A percentile compares a stretch with the other conserved stretches of the same genome.
Conservation (phyloP, 1,139 yeast genomes). For the Geotrichum restrictum region DNA sequence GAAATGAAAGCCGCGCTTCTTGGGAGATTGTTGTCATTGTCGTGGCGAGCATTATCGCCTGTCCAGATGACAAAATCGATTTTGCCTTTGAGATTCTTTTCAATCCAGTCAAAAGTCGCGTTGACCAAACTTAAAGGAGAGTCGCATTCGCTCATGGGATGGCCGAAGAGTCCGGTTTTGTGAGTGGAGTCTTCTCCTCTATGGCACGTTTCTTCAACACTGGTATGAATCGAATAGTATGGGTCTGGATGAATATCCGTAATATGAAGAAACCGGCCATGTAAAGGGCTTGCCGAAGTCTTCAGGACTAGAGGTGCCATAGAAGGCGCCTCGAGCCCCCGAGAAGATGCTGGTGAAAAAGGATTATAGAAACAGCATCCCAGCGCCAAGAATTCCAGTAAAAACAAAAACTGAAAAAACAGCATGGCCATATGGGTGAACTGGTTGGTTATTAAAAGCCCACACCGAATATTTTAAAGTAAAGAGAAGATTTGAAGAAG, state of each 20-base stretch:
- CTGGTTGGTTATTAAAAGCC: too few relatives aligned
- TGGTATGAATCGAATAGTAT: conserved; percentile 53
- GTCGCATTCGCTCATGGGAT: conserved; percentile 40
- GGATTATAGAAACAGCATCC: background rate
- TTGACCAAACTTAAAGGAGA: conserved; percentile 63
- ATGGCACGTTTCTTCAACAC: conserved; percentile 56
- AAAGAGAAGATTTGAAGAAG: too few relatives aligned
- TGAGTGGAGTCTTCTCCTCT: conserved; percentile 38
- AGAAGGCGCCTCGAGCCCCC: background rate
- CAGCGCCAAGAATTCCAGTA: too few relatives aligned
- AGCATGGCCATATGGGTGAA: too few relatives aligned
- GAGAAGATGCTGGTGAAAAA: background rate
- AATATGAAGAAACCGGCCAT: conserved; percentile 77
- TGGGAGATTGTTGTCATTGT: conserved; percentile 68
- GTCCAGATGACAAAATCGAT: conserved; percentile 88
- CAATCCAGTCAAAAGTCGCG: conserved; percentile 64
- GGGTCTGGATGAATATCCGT: conserved; percentile 87
- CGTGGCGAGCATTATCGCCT: conserved; percentile 84
- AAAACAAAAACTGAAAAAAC: too few relatives aligned
- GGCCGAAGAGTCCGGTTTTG: conserved; percentile 24
- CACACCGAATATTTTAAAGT: too few relatives aligned
- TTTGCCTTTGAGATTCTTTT: conserved; percentile 59
- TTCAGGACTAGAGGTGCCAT: background rate
- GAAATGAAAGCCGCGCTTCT: conserved; percentile 68
- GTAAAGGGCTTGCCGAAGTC: conserved; percentile 38